Evolutionary conservation across 106 monocot species (phyloP), one percentile per base, ranked within the genome.

Genomic region (Dendrobium nobile): DNA sequence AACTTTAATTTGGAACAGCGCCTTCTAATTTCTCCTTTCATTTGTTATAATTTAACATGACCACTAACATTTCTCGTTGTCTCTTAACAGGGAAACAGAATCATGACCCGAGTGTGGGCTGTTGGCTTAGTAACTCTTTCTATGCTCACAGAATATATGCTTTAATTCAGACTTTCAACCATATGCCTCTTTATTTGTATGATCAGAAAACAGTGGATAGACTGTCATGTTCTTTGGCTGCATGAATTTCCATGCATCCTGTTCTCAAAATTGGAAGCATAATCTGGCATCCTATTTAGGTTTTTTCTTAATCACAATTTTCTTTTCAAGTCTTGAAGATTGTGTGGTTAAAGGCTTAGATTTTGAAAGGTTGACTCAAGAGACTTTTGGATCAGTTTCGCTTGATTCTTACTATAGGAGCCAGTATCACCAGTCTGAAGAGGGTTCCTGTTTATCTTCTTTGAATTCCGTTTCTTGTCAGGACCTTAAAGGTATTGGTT

Each of bases 401-500:
- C 72, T 37, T 51, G 77, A 79, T 54, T 79, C 54, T 41, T 72
- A 41, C 79, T 13, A 75, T 75, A 41, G 28, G 44, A 55, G 19
- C 40, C 42, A 75, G 4, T 41, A 68, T 61, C 37, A 72, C 74
- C 77, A 83, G 45, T 15, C 77, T 6, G 72, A 73, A 44, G 56
- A 84, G 68, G 45, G 47, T 18, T 78, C 91, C 17, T 84, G 79
- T 72, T 31, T 78, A 75, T 85, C 82, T 59, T 80, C 56, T 56
- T 54, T 37, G 7, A 76, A 83, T 84, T 84, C 92, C 9, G 80
- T 78, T 45, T 89, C 91, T 78, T 96, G 96, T 72, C 76, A 91
- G 55, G 93, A 96, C 64, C 84, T 93, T 81, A 89, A 92, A n/a
- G 96, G 96, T 33, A 61, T 85, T 76, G 96, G 96, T 13, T 92